Base-by-base conservation (phyloP, 2,329 filamentous ascomycete species). In the Epichloe glyceriae region DNA sequence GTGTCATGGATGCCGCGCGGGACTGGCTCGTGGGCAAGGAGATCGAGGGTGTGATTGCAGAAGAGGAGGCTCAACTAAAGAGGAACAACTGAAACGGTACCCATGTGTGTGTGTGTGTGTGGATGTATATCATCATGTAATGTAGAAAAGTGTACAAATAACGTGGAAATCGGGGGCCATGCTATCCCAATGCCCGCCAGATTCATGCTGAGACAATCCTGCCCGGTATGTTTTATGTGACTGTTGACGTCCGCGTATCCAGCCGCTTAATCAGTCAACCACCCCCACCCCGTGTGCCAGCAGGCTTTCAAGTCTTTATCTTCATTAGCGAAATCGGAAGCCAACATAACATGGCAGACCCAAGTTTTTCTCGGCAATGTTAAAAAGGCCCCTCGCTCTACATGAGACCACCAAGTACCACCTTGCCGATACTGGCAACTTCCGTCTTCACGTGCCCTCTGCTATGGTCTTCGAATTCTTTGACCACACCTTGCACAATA, bases 401-500 rank as follows among this genome's bases (percentile, higher is more conserved):
- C 78, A 96, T 83, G 57, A 97, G 70, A 1, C 91, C 93, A 3
- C 89, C 88, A 1, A 97, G 69, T 2, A 97, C 89, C 33, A 96
- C 85, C 66, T 88, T 93, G 47, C 88, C 87, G 39, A 98, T 80
- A 35, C 86, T 89, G 1, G 83, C 83, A 46, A 97, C 75, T 70
- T 98, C 93, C 12, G 78, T 79, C 69, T 85, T 91, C 33, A 88
- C 79, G 10, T 85, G 83, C 43, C 73, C 74, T 44, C 91, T 74
- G 64, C 86, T 93, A 19, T 81, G 80, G 52, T 96, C 91, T 65
- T 97, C 93, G 65, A 97, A 96, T 62, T 98, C 93, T 58, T 89
- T 83, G 46, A 96, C 84, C 1, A 94, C 80, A 5, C 86, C 86
- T 45, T 88, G 83, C 1, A 98, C 79, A 54, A 98, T 85, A 47